Base-by-base conservation (phyloP, 2,329 filamentous ascomycete species). In the Sclerotiophoma versabilis region DNA sequence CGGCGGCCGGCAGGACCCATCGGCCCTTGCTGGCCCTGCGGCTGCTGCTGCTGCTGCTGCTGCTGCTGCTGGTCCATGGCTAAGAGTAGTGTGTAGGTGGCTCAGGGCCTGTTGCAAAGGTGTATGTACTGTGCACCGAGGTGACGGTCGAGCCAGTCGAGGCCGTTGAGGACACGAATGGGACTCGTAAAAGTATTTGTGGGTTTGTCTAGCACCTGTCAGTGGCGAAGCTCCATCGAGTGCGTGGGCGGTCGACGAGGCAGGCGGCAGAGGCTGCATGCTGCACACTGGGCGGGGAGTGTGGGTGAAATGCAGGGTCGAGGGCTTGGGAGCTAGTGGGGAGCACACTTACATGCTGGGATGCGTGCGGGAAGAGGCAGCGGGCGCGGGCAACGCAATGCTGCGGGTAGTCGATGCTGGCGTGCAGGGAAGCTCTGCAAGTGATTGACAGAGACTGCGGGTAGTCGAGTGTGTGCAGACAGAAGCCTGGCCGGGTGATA, bases 1-100 rank as follows among this genome's bases (percentile, higher is more conserved):
- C 93, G 89, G 75, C 93, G 92, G 73, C 92, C 92, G 75, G 88
- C 80, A 71, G 91, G 91, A 68, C 92, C 92, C 71, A 78, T 76
- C 41, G 77, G 76, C 58, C 74, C 75, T 51, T 68, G 72, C 75
- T 82, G 80, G 69, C 84, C 84, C 77, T 87, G 76, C 66, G 79
- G 78, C 59, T 59, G 19, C 34, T 22, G 38, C 32, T 17, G 46
- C 36, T 41, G 47, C 69, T 84, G 84, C 77, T 88, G 76, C 69
- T 84, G 84, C 76, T 88, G 76, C 62, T 54, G 51, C 51, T 79
- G 78, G 66, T 80, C 77, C 78, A 80, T 80, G 29, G 57, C 66
- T 55, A 57, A 63, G 53, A 55, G 48, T 64, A 65, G 53, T 49
- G 56, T 59, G 60, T 57, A 60, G 55, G 53, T 54, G 54, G 57